Evolutionary conservation across 257 asterid species (phyloP), one percentile per base, ranked within the genome.

Genomic region (Echium plantagineum): DNA sequence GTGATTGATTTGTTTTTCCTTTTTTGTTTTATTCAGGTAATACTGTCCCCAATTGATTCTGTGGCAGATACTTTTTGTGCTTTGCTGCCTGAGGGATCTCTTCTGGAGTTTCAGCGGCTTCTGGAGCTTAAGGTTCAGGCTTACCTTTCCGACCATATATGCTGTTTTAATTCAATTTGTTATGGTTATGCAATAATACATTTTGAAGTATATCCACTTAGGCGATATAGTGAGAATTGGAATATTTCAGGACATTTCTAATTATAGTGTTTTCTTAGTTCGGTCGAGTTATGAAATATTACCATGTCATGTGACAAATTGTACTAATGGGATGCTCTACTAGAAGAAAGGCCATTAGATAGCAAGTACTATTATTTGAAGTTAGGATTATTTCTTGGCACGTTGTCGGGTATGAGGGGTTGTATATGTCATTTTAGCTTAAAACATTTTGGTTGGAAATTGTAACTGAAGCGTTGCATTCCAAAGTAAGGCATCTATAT

Each of bases 41-140:
- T 93, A 67, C 72, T 93, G 74, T 93, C 97, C 68, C 94, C 99
- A 19, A 61, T 84, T 22, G 99, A 93, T 73, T 93, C 99, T n/a
- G 99, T 93, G 67, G 95, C 96, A 7, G 97, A 93, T 73, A 89
- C 99, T 54, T 93, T 86, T 65, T 89, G 96, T 66, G 99, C 99
- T 46, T 78, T 93, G 75, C 81, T 93, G 68, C 99, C 99, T 7
- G 99, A 93, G 83, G 99, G 99, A 59, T 78, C 91, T 9, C 89
- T 88, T 46, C 17, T 82, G 26, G 98, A 93, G 75, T 93, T 93
- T 80, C 99, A 89, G 77, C 81, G 99, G 68, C 82, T 93, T 68
- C 81, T 93, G 72, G 97, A 93, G 76, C 87, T 93, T 51, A 93
- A 93, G 98, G 98, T 91, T 63, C 71, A 56, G 60, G 46, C 51